Evolutionary conservation across 768 basidiomycete species (phyloP), one percentile per base, ranked within the genome.

Genomic region (Leucogyrophana mollusca): DNA sequence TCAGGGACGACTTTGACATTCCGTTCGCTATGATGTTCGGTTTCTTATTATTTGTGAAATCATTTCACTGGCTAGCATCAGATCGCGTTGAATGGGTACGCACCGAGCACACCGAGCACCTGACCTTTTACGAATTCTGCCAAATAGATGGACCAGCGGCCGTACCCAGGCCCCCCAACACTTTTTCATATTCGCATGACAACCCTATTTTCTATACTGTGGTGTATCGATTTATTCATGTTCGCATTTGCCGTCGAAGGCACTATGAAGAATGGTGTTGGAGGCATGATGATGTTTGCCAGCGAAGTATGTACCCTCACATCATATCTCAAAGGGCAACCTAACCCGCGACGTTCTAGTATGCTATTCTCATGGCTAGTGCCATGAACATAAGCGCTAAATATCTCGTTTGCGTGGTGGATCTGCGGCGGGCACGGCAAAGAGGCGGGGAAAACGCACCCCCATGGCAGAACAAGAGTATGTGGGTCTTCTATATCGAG

Each of bases 401-500:
- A 65, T 97, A 97, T 61, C 54, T 79, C 16, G 78, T 97, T 41
- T 90, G 87, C 34, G 66, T 86, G 13, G 77, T 89, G 50, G 96
- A 99, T 62, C 68, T 93, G 38, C 76, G 90, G 22, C 77, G 91
- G 18, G 92, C 94, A 2, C 79, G 82, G 39, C 72, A 74, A 43
- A 69, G 86, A 46, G 90, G 90, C 30, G 89, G 89, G 23, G 90
- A 88, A 64, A 87, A 87, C 64, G 83, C 89, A 2, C 85, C 93
- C 52, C 81, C 86, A 38, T 98, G 96, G 96, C 94, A 99, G 66
- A 87, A 94, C 60, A 98, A 97, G 75, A 93, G 90, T 72, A 94
- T 97, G 85, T 94, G 84, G 76, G 73, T 89, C 8, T 97, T 96
- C 71, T 98, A 97, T 61, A 83, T 97, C 47, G 96, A 98, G 60